These are phyloP conservation scores for Trifolium repens DNA, from an alignment of 306 rosid species.

Conservation along the genomic window DNA sequence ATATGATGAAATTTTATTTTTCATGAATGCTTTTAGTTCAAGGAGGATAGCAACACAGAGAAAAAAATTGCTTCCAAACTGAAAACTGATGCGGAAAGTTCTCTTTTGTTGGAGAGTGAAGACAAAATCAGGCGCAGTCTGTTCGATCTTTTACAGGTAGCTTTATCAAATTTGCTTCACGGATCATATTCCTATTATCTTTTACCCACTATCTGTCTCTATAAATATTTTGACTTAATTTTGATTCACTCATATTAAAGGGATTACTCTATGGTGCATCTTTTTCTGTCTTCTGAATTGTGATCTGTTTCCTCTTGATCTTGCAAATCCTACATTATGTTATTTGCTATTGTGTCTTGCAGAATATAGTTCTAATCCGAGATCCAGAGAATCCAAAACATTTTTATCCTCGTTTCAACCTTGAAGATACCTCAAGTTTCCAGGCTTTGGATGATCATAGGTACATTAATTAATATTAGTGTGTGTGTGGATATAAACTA, in stretches of 20 bases:
- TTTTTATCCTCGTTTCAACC: conserved; percentile 95
- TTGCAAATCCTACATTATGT: conserved; percentile 34
- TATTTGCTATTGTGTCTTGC: conserved; percentile 48
- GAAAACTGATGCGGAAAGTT: conserved; percentile 62
- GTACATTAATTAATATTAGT: conserved; percentile 48
- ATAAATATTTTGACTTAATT: conserved; percentile 15
- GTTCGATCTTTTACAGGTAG: conserved; percentile 82
- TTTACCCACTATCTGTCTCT: not conserved
- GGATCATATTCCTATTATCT: conserved; percentile 12
- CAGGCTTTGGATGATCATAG: conserved; percentile 85
- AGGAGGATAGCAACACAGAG: conserved; percentile 89
- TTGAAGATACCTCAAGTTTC: conserved; percentile 89
- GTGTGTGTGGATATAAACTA: not conserved
- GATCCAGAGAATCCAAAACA: conserved; percentile 82
- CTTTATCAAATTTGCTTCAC: conserved; percentile 23
- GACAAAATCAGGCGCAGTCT: conserved; percentile 65
- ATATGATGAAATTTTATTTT: conserved; percentile 29
- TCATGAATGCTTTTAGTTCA: conserved; percentile 60
- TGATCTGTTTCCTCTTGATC: conserved; percentile 24
- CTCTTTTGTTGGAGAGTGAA: conserved; percentile 62
- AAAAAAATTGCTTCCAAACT: conserved; percentile 84
- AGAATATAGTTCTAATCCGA: conserved; percentile 86
- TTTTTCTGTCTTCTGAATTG: conserved; percentile 26
- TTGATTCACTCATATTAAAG: conserved; percentile 30
- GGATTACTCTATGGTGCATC: conserved; percentile 17